Conservation (phyloP, 2,329 filamentous ascomycete species). For the Pestalotiopsis sp. region DNA sequence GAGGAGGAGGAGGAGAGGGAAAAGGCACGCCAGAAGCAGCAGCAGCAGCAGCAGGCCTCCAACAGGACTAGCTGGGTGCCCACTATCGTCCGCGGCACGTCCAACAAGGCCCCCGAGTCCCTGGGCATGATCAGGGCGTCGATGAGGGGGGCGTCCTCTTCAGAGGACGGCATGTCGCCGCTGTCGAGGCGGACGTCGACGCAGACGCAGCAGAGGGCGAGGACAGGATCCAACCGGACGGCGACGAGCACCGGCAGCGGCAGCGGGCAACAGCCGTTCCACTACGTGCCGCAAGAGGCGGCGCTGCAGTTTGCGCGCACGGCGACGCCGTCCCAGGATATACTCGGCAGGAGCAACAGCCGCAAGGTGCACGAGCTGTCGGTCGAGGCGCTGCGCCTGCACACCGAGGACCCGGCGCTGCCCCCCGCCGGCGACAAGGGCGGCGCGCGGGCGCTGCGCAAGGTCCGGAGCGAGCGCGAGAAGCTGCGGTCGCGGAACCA, state of each 20-base stretch:
- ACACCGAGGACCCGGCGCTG: constrained; percentile 34
- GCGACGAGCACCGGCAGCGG: neutral
- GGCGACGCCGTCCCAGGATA: constrained; percentile 43
- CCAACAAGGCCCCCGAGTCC: neutral
- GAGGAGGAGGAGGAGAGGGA: neutral
- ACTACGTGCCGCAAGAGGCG: constrained; percentile 55
- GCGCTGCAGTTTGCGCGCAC: constrained; percentile 58
- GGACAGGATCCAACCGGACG: constrained; percentile 6
- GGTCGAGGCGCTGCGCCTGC: constrained; percentile 42
- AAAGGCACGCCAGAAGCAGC: neutral
- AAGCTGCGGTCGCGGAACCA: constrained; percentile 43
- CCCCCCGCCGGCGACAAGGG: constrained; percentile 33
- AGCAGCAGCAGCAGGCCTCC: neutral
- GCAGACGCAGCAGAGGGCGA: constrained; percentile 14
- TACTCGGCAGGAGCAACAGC: constrained; percentile 33
- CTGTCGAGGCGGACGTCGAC: constrained; percentile 12
- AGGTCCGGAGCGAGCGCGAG: constrained; percentile 41
- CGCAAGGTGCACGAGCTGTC: constrained; percentile 45
- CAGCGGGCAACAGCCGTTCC: neutral
- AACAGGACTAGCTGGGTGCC: neutral
- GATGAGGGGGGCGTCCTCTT: neutral
- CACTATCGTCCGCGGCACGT: neutral
- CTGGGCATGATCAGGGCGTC: neutral
- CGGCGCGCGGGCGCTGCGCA: constrained; percentile 37
- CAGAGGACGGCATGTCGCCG: constrained; percentile 10